Percentiles rank a stretch among this genome's conserved stretches.
Evolutionary conservation across 2,329 filamentous ascomycete species (phyloP).

Genomic region (Didymellaceae sp.): DNA sequence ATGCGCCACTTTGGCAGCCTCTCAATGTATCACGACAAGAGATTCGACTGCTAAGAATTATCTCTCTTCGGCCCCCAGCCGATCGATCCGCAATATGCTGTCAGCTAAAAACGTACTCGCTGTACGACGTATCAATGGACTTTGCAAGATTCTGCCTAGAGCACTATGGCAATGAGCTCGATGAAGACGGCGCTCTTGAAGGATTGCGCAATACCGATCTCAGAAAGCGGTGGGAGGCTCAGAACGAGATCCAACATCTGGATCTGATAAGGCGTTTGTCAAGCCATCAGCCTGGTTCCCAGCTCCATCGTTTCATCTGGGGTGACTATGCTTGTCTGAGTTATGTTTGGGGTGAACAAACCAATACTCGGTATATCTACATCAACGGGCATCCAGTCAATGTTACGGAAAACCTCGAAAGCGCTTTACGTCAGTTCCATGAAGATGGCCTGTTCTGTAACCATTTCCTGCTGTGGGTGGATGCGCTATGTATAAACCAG

Average conservation of each 20-base stretch:
- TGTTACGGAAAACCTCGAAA: neutral
- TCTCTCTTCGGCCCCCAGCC: too few relatives aligned
- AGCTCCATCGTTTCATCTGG: slow-evolving; percentile 1
- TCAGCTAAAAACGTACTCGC: too few relatives aligned
- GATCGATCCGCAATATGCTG: too few relatives aligned
- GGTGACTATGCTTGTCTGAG: slow-evolving; percentile 9
- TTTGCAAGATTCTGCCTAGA: too few relatives aligned
- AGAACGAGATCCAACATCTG: neutral
- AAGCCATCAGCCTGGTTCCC: neutral
- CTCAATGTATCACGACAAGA: too few relatives aligned
- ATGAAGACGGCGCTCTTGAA: too few relatives aligned
- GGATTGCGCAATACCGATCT: too few relatives aligned
- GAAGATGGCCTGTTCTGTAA: neutral
- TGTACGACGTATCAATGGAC: too few relatives aligned
- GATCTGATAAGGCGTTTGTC: neutral
- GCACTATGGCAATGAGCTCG: too few relatives aligned
- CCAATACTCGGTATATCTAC: neutral
- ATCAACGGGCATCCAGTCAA: neutral
- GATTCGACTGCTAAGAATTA: too few relatives aligned
- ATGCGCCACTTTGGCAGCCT: too few relatives aligned
- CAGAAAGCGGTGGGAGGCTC: neutral
- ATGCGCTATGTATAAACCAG: slow-evolving; percentile 24
- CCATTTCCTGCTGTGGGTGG: slow-evolving; percentile 16
- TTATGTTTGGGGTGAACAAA: slow-evolving; percentile 6
- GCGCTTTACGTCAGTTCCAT: neutral